phyloP scores from a whole-genome alignment of 495 filamentous ascomycete species.

The Sabuloglossum arenarium region DNA sequence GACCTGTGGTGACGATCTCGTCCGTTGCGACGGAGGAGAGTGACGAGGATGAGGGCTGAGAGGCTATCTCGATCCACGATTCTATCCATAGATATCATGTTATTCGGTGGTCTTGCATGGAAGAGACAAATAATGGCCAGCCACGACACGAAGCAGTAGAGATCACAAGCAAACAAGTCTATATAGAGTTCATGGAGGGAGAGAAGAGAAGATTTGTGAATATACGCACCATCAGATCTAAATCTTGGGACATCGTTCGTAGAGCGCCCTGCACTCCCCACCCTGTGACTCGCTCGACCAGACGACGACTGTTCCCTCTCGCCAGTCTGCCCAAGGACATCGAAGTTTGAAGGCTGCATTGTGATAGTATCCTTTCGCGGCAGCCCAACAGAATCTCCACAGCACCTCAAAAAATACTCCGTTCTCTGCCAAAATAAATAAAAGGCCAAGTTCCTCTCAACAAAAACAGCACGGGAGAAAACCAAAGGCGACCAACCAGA shows the following conservation, averaged over 20 bases:
- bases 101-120: not conserved
- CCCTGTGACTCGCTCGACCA: not conserved
- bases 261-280: not conserved
- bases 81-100: conserved; percentile 29
- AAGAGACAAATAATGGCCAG: not conserved
- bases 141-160: not conserved
- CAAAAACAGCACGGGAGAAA: no score
- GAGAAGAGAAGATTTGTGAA: not conserved
- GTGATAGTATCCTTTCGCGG: no score
- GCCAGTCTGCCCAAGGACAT: not conserved
- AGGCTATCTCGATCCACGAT: conserved; percentile 91
- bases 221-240: not conserved
- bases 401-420: no score
- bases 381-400: no score
- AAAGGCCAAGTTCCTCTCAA: no score
- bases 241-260: not conserved
- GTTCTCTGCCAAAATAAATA: no score
- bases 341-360: not conserved
- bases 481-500: no score
- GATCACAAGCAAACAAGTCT: not conserved
- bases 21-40: conserved; percentile 55
- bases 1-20: conserved; percentile 71
- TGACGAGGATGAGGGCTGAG: conserved; percentile 77
- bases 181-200: not conserved
- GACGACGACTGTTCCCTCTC: not conserved